A percentile compares a stretch with the other conserved stretches of the same genome.
Evolutionary conservation across 768 basidiomycete species (phyloP).

Genomic region (Clitopilus passeckerianus): DNA sequence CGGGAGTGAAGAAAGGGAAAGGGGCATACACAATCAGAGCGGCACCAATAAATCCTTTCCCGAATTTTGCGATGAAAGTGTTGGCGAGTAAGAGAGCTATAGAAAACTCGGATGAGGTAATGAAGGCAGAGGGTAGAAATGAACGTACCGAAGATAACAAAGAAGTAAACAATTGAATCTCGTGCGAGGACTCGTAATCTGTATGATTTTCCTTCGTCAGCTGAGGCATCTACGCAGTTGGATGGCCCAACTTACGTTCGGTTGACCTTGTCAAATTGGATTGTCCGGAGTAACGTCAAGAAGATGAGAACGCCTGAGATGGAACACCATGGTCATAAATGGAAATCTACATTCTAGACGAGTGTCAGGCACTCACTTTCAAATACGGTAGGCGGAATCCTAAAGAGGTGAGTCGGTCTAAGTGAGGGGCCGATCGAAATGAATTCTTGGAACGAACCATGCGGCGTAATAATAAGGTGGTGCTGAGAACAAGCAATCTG

Average conservation of each 20-base stretch:
- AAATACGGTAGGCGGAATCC: conserved; percentile 16
- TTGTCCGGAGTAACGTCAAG: conserved; percentile 12
- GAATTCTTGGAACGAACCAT: conserved; percentile 7
- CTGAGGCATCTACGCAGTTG: not conserved
- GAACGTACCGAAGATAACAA: conserved; percentile 13
- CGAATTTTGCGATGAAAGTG: conserved; percentile 13
- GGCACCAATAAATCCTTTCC: conserved; percentile 14
- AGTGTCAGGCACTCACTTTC: conserved; percentile 10
- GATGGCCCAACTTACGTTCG: conserved; percentile 7
- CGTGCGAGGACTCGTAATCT: conserved; percentile 13
- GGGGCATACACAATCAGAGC: conserved; percentile 9
- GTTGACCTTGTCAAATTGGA: conserved; percentile 7
- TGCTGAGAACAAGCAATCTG: conserved; percentile 12
- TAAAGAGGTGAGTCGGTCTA: not conserved
- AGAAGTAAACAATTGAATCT: conserved; percentile 18
- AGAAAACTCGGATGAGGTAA: not conserved
- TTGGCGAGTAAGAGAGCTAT: conserved; percentile 14
- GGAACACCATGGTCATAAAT: not conserved
- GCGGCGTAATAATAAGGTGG: conserved; percentile 12
- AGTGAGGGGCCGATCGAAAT: too few relatives aligned
- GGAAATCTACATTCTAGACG: not conserved
- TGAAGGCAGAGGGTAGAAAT: not conserved
- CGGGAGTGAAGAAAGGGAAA: too few relatives aligned
- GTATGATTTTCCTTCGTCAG: not conserved
- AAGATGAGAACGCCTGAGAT: conserved; percentile 11